Evolutionary conservation across 225 moss, liverwort and hornwort species (phyloP), one percentile per base, ranked within the genome.

Genomic region (Ulota crispa): DNA sequence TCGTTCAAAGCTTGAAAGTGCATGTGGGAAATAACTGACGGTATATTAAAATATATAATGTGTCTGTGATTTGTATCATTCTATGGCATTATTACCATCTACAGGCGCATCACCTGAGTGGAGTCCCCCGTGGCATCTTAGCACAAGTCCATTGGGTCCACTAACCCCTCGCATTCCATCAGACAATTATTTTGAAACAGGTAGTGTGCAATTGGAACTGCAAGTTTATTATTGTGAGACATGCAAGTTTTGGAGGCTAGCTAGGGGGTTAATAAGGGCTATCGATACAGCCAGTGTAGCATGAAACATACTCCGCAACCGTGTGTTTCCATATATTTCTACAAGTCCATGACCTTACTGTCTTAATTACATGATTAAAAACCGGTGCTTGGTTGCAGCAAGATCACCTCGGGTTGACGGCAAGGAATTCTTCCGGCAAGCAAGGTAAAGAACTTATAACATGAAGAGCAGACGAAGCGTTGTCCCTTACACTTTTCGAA

Each of bases 381-480:
- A 24, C 79, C 32, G 23, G 15, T 68, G 56, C 39, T 66, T 72
- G 60, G 21, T 47, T 82, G 70, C 86, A 90, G 88, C 69, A 64
- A 79, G 43, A 47, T 82, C 86, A 66, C 86, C 82, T 80, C 69
- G 72, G 31, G 79, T 90, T 70, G 90, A 88, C n/a, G 88, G 88
- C 42, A 84, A 86, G 64, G 88, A 88, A 23, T 90, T 88, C 70
- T 90, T 90, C 59, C 88, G 82, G 36, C 90, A 83, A 86, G 80
- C 82, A 72, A 90, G 90, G 90, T 86, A 64, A 64, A 47, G 59
- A 80, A 24, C 56, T 47, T 20, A 43, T 55, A 37, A 13, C 4
- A 28, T 56, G 34, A 78, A 16, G 61, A 75, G 36, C 36, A 68
- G 67, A 28, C 52, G 10, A 72, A 39, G 21, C 19, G 50, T 77